phyloP scores from a whole-genome alignment of 2,329 filamentous ascomycete genomes.

The Bipolaris oryzae region DNA sequence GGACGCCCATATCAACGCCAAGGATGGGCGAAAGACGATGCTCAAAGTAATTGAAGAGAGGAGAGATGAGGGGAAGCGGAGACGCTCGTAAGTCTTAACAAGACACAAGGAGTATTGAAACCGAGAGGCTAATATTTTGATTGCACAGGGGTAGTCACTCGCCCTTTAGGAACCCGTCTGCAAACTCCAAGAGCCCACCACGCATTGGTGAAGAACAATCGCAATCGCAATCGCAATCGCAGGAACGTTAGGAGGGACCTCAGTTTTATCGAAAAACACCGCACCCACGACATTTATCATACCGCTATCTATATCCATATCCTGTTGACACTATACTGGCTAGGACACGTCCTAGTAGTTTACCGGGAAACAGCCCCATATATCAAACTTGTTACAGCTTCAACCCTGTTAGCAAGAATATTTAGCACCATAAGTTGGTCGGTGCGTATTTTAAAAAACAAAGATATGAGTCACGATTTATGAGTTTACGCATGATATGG shows the following conservation, averaged over 20 bases:
- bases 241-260: slow-evolving; percentile 13
- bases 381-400: not conserved
- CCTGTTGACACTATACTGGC: not conserved
- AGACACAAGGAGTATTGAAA: not conserved
- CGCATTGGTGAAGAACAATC: slow-evolving; percentile 46
- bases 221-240: slow-evolving; percentile 25
- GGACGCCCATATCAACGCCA: slow-evolving; percentile 81
- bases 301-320: not conserved
- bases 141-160: slow-evolving; percentile 40
- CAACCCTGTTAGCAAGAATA: not conserved
- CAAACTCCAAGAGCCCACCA: slow-evolving; percentile 46
- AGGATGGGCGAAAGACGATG: slow-evolving; percentile 86
- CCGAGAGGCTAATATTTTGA: not conserved
- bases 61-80: slow-evolving; percentile 83
- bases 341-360: not conserved
- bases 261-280: not conserved
- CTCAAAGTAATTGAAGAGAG: slow-evolving; percentile 84
- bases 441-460: not conserved
- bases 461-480: slow-evolving; percentile 5
- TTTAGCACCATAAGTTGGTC: not conserved
- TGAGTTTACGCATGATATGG: slow-evolving; percentile 7
- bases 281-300: not conserved
- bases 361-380: not conserved
- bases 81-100: slow-evolving; percentile 71
- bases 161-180: slow-evolving; percentile 39